Base-by-base conservation (phyloP, 208 protist genomes). In the Strigomonas culicis region DNA sequence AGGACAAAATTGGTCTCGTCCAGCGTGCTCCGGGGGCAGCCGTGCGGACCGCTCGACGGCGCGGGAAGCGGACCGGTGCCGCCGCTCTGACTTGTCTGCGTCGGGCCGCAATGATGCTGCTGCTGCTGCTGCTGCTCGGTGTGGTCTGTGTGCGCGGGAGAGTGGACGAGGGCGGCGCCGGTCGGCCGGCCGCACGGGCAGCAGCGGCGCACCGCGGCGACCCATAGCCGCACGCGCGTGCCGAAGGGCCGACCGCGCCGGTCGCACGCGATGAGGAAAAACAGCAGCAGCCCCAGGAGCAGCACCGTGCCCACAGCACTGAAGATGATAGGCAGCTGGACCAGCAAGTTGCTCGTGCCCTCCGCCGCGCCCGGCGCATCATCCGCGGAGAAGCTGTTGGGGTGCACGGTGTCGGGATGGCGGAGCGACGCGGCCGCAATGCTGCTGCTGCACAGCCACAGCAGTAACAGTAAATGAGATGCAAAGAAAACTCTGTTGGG, bases 301-400 rank as follows among this genome's bases (percentile, higher is more conserved):
- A 75, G 47, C 22, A 58, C n/a, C 3, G 58, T 55, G 19, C 39
- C 39, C 21, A 75, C 43, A 32, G 32, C 11, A 24, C 24, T 53
- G 49, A 55, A 64, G n/a, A 58, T 8, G 17, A 50, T 46, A n/a
- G 49, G 46, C 32, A 64, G 43, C 25, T 13, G 25, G n/a, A 2
- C 2, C 30, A 24, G n/a, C 8, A 36, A n/a, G 28, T 27, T 41
- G 41, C 28, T 25, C 27, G 68, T 50, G 11, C 21, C 22, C 21
- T 39, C 28, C 34, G 68, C 62, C 22, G 70, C n/a, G n/a, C n/a
- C n/a, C n/a, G n/a, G n/a, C n/a, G n/a, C n/a, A n/a, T n/a, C n/a
- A n/a, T n/a, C n/a, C n/a, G n/a, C n/a, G 11, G 66, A 56, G 30
- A 64, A 64, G 56, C 67, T 53, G 62, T 74, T 59, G 4, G 62